Conservation (phyloP, 768 basidiomycete species). For the Kwoniella pini region DNA sequence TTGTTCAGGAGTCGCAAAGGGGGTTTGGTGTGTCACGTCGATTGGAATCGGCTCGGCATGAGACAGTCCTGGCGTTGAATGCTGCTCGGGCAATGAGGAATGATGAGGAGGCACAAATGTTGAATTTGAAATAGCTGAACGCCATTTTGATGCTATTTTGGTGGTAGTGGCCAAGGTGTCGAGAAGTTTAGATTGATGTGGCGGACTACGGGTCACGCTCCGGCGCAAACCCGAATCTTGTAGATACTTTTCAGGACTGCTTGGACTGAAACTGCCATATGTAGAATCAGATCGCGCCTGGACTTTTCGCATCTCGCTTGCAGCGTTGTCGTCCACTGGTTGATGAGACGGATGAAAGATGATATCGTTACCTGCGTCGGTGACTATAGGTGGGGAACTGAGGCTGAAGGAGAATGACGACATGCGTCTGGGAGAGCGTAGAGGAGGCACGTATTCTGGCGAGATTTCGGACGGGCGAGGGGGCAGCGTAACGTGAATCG, state of each 20-base stretch:
- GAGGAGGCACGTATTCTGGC: conserved; percentile 32
- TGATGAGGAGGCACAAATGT: conserved; percentile 17
- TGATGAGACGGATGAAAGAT: conserved; percentile 31
- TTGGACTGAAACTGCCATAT: neutral
- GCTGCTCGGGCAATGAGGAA: too few species aligned
- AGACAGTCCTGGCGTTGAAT: neutral
- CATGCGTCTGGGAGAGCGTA: conserved; percentile 33
- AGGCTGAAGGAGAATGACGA: conserved; percentile 30
- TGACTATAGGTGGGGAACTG: conserved; percentile 36
- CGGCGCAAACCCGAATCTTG: neutral
- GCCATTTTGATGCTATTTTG: conserved; percentile 50
- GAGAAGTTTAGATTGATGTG: conserved; percentile 26
- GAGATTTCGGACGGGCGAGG: conserved; percentile 42
- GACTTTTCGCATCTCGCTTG: conserved; percentile 13
- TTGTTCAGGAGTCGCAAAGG: conserved; percentile 39
- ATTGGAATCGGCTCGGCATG: conserved; percentile 19
- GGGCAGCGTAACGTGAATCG: conserved; percentile 29
- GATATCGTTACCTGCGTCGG: conserved; percentile 30
- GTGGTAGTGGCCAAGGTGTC: conserved; percentile 35
- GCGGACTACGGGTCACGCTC: conserved; percentile 6
- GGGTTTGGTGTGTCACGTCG: conserved; percentile 45
- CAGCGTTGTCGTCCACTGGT: neutral
- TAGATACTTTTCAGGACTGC: neutral
- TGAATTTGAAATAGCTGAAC: conserved; percentile 29
- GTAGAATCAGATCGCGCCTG: neutral